Evolutionary conservation across 768 basidiomycete genomes (phyloP), one percentile per base, ranked within the genome.

Genomic region (Daedaleopsis sinensis): DNA sequence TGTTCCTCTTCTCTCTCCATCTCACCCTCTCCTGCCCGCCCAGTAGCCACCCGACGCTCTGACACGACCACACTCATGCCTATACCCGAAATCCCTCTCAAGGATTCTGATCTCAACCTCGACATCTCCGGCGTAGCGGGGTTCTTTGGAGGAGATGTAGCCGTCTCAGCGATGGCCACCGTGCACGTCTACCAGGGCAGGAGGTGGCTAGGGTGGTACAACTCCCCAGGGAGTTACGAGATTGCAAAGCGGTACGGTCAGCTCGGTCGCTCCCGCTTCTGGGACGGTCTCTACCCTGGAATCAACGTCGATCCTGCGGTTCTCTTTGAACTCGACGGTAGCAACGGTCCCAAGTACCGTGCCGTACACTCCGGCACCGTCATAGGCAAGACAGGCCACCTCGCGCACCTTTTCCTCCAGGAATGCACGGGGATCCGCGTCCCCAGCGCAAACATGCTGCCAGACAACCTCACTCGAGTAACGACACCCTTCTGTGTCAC

Each of bases 191-290:
- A 63, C 49, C 52, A 55, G 13, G 62, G 62, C 8, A 32, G 62
- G 36, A 63, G 54, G 53, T 63, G 62, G 62, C 42, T 63, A 23
- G 62, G 62, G 39, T 63, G 62, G 62, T 63, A 63, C 53, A 63
- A 63, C 53, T 42, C 52, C 16, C 62, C 62, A 3, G 62, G 62
- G 4, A 63, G 62, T 42, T 63, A 63, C 57, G 62, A 63, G 49
- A 58, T 63, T 47, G 62, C 62, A n/a, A 63, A 63, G 43, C 57
- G 57, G 16, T 63, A 58, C 35, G 62, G 62, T 3, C 62, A 63
- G 49, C 57, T 63, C 5, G 52, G 56, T 15, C 57, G 62, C 32
- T 58, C 62, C 23, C 57, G 62, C 19, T 63, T 63, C 62, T 63
- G 62, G 62, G 62, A 63, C n/a, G 62, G 57, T 18, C 57, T 63